Evolutionary conservation across 2,329 filamentous ascomycete species (phyloP).

Genomic region (Diplodia scrobiculata): DNA sequence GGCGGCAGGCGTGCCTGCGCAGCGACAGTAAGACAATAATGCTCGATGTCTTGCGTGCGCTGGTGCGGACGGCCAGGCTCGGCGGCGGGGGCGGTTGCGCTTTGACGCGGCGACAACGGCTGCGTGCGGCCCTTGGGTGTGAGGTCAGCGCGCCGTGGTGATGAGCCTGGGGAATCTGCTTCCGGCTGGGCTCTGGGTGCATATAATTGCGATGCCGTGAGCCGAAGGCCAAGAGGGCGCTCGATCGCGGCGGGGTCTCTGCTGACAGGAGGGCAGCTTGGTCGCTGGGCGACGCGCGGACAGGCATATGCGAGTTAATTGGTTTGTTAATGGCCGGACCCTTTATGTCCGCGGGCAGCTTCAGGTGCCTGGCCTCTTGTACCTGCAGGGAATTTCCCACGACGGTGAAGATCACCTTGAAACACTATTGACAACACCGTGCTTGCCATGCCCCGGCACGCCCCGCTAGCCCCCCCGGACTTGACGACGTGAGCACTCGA

Average conservation of each 20-base stretch:
- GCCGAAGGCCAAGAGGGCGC: conserved; percentile 11
- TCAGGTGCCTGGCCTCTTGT: conserved; percentile 11
- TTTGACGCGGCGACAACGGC: conserved; percentile 15
- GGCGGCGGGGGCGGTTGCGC: conserved; percentile 15
- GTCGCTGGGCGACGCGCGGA: conserved; percentile 22
- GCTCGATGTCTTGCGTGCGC: neutral
- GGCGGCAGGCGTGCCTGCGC: neutral
- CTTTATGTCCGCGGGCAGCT: neutral
- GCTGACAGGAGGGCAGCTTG: conserved; percentile 4
- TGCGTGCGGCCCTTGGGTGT: conserved; percentile 5
- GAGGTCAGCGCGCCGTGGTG: neutral
- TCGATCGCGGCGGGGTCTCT: conserved; percentile 7
- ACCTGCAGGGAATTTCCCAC: conserved; percentile 15
- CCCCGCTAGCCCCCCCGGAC: conserved; percentile 15
- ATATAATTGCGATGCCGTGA: conserved; percentile 12
- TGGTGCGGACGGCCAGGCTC: neutral
- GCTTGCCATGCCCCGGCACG: conserved; percentile 13
- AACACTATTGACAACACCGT: conserved; percentile 8
- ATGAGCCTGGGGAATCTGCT: neutral
- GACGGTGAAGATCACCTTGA: neutral
- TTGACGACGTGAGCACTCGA: neutral
- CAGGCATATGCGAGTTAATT: conserved; percentile 13
- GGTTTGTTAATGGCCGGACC: neutral
- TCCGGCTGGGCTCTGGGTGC: neutral
- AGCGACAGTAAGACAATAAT: neutral